Evolutionary conservation across 805 yeast species (phyloP).

Genomic region (Pichia ethanolica): DNA sequence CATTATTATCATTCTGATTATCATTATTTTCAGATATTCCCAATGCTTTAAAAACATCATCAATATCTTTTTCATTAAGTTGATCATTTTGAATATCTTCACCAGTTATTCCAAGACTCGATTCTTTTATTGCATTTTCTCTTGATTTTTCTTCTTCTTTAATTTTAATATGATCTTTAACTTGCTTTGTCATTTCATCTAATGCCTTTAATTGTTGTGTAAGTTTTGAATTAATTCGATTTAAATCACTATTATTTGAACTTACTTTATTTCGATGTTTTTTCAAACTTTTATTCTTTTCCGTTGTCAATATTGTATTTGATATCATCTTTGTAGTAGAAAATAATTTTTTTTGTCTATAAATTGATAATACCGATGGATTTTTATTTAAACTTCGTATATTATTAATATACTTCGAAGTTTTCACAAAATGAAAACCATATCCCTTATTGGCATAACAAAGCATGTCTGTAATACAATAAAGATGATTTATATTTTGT

Average conservation of each 20-base stretch:
- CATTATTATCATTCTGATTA: not conserved
- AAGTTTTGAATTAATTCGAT: constrained; percentile 13
- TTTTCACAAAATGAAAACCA: too few relatives aligned
- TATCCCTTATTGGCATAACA: too few relatives aligned
- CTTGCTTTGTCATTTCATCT: constrained; percentile 23
- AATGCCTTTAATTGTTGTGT: constrained; percentile 25
- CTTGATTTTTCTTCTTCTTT: constrained; percentile 15
- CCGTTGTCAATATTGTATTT: not conserved
- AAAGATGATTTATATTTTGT: too few relatives aligned
- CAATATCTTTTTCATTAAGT: constrained; percentile 21
- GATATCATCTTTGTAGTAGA: too few relatives aligned
- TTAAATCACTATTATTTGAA: not conserved
- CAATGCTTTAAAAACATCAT: constrained; percentile 22
- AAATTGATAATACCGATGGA: too few relatives aligned
- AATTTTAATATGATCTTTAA: constrained; percentile 18
- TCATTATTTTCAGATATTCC: constrained; percentile 1
- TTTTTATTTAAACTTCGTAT: too few relatives aligned
- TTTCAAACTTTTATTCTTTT: not conserved
- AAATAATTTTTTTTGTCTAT: too few relatives aligned
- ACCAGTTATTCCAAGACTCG: constrained; percentile 1
- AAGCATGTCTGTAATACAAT: too few relatives aligned
- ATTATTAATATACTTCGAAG: too few relatives aligned
- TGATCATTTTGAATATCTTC: constrained; percentile 13
- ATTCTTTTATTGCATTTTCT: constrained; percentile 15
- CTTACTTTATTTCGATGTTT: not conserved